Evolutionary conservation across 805 yeast species (phyloP).

Genomic region (Saccharomycopsis sp.): DNA sequence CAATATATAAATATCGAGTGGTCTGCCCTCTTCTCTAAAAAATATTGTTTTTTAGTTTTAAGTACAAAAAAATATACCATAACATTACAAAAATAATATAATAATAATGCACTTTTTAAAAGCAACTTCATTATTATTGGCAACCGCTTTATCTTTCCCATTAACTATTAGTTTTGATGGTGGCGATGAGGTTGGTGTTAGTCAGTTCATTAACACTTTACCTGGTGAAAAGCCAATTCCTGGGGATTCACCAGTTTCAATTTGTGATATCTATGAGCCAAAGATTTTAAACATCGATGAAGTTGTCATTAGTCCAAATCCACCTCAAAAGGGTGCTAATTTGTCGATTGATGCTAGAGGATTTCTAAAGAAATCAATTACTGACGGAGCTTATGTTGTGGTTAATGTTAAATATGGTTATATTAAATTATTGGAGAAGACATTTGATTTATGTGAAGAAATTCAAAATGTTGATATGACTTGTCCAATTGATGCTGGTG

Average conservation of each 20-base stretch:
- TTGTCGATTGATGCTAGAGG: slow-evolving; percentile 78
- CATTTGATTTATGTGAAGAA: slow-evolving; percentile 90
- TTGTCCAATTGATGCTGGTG: slow-evolving; percentile 77
- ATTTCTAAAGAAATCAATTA: slow-evolving; percentile 43
- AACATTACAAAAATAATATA: not conserved
- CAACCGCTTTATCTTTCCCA: slow-evolving; percentile 14
- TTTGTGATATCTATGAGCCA: slow-evolving; percentile 59
- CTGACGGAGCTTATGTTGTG: slow-evolving; percentile 89
- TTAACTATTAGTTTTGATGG: slow-evolving; percentile 18
- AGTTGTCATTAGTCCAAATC: slow-evolving; percentile 71
- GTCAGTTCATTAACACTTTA: slow-evolving; percentile 21
- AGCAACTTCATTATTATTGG: not conserved
- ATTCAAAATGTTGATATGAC: slow-evolving; percentile 73
- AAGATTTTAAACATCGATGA: slow-evolving; percentile 60
- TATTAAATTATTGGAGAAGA: slow-evolving; percentile 78
- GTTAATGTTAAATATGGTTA: slow-evolving; percentile 91
- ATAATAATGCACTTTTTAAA: not conserved
- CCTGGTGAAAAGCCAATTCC: slow-evolving; percentile 66
- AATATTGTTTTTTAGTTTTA: too few species aligned
- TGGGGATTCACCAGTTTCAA: slow-evolving; percentile 79
- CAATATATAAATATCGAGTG: not conserved
- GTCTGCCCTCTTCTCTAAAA: too few species aligned
- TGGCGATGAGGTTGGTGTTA: not conserved
- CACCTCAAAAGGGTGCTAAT: slow-evolving; percentile 81
- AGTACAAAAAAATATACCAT: not conserved